These are phyloP conservation scores for Sanguinoderma infundibulare DNA, from an alignment of 1,284 basidiomycete genomes.

Conservation along the genomic window DNA sequence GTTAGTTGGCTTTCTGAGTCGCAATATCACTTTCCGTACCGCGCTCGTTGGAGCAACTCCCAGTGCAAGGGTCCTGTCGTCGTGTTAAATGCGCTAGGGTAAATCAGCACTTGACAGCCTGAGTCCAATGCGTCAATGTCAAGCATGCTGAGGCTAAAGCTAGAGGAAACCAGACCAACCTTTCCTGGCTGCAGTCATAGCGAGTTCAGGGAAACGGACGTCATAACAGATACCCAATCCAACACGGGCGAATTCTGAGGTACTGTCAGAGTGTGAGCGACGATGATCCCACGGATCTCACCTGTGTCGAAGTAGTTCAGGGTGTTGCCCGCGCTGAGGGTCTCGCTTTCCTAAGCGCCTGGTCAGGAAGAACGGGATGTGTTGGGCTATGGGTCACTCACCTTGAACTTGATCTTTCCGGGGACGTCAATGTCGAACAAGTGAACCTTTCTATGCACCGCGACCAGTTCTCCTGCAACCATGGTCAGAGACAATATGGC, in stretches of 20 bases:
- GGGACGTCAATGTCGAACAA: conserved; percentile 99
- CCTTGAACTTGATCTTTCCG: conserved; percentile 96
- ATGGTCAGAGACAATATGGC: not conserved
- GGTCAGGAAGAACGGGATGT: not conserved
- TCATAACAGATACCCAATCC: conserved; percentile 94
- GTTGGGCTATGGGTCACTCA: conserved; percentile 1
- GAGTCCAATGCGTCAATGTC: not conserved
- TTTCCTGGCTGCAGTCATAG: conserved; percentile 89
- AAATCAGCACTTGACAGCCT: conserved; percentile 92
- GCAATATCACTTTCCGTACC: conserved; percentile 50
- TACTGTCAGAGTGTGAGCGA: not conserved
- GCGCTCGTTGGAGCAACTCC: conserved; percentile 89
- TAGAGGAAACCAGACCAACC: conserved; percentile 46
- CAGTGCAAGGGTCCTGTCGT: conserved; percentile 97
- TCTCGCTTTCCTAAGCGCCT: conserved; percentile 88
- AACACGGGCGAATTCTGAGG: conserved; percentile 86
- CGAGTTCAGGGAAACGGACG: conserved; percentile 93
- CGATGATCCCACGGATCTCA: conserved; percentile 27
- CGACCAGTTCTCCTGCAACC: conserved; percentile 77
- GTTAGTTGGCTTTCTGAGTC: not conserved
- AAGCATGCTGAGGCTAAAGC: not conserved
- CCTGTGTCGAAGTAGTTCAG: conserved; percentile 91
- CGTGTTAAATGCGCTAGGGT: conserved; percentile 88
- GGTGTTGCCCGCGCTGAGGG: conserved; percentile 79
- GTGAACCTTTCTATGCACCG: conserved; percentile 93